These are phyloP conservation scores for Jimgerdemannia lactiflua DNA, from an alignment of 192 early-diverging fungal species.

Conservation along the genomic window DNA sequence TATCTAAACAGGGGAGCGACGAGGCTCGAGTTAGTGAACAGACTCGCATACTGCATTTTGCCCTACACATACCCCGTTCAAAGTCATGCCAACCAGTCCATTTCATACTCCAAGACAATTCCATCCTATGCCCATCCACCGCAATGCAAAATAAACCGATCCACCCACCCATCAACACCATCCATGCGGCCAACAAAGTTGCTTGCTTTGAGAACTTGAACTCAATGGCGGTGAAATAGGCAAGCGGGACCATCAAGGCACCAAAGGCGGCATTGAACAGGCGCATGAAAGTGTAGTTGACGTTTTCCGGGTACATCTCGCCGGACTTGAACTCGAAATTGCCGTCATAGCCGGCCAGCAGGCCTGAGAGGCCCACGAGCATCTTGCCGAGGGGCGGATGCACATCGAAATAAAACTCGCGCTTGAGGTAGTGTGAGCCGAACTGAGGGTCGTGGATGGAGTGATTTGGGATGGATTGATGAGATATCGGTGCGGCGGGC, in stretches of 20 bases:
- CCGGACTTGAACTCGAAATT: conserved; percentile 83
- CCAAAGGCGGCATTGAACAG: conserved; percentile 88
- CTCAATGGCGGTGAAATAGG: conserved; percentile 83
- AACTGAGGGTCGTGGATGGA: conserved; percentile 56
- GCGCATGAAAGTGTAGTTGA: conserved; percentile 90
- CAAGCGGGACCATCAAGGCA: conserved; percentile 80
- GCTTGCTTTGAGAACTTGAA: conserved; percentile 67
- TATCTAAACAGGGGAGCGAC: conserved; percentile 39
- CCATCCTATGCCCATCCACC: too few species aligned
- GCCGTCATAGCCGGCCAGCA: conserved; percentile 84
- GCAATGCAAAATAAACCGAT: neutral
- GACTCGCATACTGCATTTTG: neutral
- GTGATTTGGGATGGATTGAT: neutral
- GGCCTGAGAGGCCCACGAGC: conserved; percentile 82
- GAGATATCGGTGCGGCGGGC: too few species aligned
- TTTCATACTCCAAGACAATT: too few species aligned
- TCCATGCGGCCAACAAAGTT: conserved; percentile 68
- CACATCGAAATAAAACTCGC: conserved; percentile 96
- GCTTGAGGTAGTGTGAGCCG: conserved; percentile 89
- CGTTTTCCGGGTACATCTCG: conserved; percentile 66
- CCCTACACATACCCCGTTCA: too few species aligned
- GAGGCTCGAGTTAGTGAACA: neutral
- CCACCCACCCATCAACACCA: conserved; percentile 72
- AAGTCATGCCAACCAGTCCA: too few species aligned
- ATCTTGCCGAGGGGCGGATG: conserved; percentile 99